Conservation (phyloP, 192 early-diverging fungal species). For the Mortierella hygrophila region DNA sequence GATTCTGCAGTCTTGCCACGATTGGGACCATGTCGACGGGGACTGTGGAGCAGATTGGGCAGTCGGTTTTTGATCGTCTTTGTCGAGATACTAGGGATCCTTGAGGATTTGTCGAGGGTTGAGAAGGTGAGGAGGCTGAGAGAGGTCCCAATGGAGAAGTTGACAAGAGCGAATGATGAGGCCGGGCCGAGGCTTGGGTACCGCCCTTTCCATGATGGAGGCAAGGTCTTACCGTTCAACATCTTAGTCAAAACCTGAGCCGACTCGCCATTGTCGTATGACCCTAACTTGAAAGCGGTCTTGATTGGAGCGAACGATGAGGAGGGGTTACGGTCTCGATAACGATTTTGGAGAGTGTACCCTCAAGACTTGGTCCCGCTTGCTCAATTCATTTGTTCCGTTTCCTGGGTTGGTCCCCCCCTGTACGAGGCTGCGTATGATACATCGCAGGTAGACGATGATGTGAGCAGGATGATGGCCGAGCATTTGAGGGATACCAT, state of each 20-base stretch:
- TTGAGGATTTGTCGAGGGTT: background rate
- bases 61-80: slow-evolving; percentile 26
- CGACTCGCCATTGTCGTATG: slow-evolving; percentile 2
- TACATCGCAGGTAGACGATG: slow-evolving; percentile 4
- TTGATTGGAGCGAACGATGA: slow-evolving; percentile 37
- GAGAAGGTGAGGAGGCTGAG: slow-evolving; percentile 31
- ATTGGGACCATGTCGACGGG: slow-evolving; percentile 12
- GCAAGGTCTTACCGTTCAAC: slow-evolving; percentile 19
- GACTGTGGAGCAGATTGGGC: slow-evolving; percentile 9
- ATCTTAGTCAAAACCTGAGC: slow-evolving; percentile 7
- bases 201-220: slow-evolving; percentile 14
- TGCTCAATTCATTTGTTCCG: slow-evolving; percentile 14
- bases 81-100: slow-evolving; percentile 13
- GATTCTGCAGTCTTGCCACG: slow-evolving; percentile 41
- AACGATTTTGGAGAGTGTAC: slow-evolving; percentile 1
- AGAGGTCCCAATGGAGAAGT: slow-evolving; percentile 9
- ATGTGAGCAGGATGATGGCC: slow-evolving; percentile 3
- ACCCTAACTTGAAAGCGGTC: slow-evolving; percentile 29
- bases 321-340: slow-evolving; percentile 20
- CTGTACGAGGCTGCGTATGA: slow-evolving; percentile 19
- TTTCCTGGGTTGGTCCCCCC: background rate
- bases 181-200: background rate
- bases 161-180: background rate
- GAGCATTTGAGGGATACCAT: background rate
- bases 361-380: slow-evolving; percentile 12